A percentile compares a stretch with the other conserved stretches of the same genome.
Conservation (phyloP, 2,329 filamentous ascomycete species). For the Colletotrichum echinochloae region DNA sequence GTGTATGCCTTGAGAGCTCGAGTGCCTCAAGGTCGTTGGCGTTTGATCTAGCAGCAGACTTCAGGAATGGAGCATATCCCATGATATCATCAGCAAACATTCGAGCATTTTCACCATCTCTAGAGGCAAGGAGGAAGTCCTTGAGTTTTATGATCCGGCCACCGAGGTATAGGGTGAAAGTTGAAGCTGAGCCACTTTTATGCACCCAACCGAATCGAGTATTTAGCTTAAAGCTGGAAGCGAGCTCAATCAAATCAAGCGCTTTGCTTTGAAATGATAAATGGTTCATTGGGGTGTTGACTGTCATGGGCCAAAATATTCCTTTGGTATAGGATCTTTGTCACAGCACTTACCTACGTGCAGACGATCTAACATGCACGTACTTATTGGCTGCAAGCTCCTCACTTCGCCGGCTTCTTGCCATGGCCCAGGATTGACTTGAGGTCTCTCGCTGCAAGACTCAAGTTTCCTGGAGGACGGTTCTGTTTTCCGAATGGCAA, state of each 20-base stretch:
- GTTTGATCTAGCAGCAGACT: slow-evolving; percentile 48
- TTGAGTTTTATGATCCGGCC: slow-evolving; percentile 53
- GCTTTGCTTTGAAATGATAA: background rate
- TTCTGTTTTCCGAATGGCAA: too few species aligned
- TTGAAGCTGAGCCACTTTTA: slow-evolving; percentile 49
- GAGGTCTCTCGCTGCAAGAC: too few species aligned
- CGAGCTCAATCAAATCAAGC: slow-evolving; percentile 50
- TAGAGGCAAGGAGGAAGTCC: slow-evolving; percentile 50
- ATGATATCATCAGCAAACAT: slow-evolving; percentile 53
- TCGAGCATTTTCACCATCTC: slow-evolving; percentile 50
- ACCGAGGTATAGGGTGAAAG: slow-evolving; percentile 45
- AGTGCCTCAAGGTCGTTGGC: slow-evolving; percentile 49
- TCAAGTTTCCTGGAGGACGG: too few species aligned
- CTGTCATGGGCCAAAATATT: background rate
- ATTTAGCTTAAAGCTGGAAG: slow-evolving; percentile 51
- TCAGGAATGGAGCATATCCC: slow-evolving; percentile 48
- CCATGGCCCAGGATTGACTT: too few species aligned
- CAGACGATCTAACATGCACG: too few species aligned
- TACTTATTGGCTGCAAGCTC: too few species aligned
- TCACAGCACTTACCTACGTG: too few species aligned
- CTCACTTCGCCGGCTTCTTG: too few species aligned
- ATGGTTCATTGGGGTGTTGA: background rate
- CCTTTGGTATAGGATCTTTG: background rate
- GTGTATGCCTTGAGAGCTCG: slow-evolving; percentile 52
- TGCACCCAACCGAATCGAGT: slow-evolving; percentile 48